Conservation (phyloP, 805 yeast species). For the Barnettozyma vustinii region DNA sequence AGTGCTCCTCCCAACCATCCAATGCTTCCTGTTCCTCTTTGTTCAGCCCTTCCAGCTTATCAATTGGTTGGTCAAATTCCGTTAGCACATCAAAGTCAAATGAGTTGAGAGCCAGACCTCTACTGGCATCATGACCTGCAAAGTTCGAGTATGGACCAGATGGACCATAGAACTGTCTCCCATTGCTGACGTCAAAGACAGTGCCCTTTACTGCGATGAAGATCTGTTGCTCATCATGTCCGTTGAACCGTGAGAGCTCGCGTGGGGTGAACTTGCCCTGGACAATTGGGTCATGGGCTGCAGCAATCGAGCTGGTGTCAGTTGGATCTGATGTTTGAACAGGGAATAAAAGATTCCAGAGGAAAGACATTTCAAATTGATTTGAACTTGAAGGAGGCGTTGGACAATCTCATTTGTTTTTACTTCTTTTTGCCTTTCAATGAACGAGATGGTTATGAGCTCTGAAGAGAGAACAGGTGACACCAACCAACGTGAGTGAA, state of each 20-base stretch:
- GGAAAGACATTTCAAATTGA: conserved; percentile 21
- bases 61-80: conserved; percentile 73
- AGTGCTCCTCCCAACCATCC: conserved; percentile 81
- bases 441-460: not conserved
- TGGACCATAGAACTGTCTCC: conserved; percentile 88
- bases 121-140: conserved; percentile 93
- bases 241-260: conserved; percentile 71
- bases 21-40: conserved; percentile 59
- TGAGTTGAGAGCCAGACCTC: conserved; percentile 86
- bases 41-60: conserved; percentile 55
- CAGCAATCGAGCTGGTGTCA: conserved; percentile 8
- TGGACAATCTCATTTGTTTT: not conserved
- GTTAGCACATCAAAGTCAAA: conserved; percentile 67
- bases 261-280: conserved; percentile 63
- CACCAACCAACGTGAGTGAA: not conserved
- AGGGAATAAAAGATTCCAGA: conserved; percentile 24
- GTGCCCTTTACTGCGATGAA: conserved; percentile 81
- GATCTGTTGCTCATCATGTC: conserved; percentile 73
- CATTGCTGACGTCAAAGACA: conserved; percentile 78
- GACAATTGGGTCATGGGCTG: conserved; percentile 32
- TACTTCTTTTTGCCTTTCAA: not conserved
- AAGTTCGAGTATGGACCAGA: conserved; percentile 92
- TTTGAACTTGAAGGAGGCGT: not conserved
- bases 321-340: conserved; percentile 23
- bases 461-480: not conserved